Evolutionary conservation across 306 rosid genomes (phyloP).

Genomic region (Prunus armeniaca): DNA sequence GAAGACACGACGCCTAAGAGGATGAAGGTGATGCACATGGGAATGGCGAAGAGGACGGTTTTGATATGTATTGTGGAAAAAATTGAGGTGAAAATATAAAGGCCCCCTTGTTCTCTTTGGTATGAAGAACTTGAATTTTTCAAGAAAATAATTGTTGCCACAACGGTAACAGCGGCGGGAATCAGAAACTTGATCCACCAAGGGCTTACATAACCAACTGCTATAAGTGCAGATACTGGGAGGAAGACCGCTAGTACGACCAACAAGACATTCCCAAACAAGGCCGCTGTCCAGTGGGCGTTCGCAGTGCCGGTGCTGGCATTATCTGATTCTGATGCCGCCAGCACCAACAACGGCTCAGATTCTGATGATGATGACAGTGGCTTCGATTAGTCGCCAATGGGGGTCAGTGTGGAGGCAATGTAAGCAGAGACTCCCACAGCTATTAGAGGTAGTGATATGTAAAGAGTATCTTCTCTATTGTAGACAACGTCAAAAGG

Average conservation of each 20-base stretch:
- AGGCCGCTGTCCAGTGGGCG: too few species aligned
- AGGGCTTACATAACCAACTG: constrained; percentile 6
- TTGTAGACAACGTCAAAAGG: constrained; percentile 19
- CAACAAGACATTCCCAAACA: too few species aligned
- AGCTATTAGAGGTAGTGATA: constrained; percentile 15
- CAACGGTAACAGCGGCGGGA: not conserved
- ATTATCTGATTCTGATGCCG: not conserved
- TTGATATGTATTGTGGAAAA: constrained; percentile 3
- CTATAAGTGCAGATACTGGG: not conserved
- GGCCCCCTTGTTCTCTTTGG: too few species aligned
- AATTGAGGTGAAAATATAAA: not conserved
- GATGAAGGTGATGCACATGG: constrained; percentile 18
- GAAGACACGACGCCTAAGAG: constrained; percentile 30
- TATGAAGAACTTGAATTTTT: not conserved
- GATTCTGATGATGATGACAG: not conserved
- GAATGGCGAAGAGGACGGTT: constrained; percentile 3
- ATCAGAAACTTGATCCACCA: constrained; percentile 19
- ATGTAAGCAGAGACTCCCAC: not conserved
- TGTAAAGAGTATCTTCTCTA: constrained; percentile 14
- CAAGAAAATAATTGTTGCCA: constrained; percentile 6
- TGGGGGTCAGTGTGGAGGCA: too few species aligned
- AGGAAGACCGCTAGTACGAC: not conserved
- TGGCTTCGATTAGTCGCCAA: too few species aligned
- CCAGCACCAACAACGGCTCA: not conserved
- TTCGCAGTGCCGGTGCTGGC: not conserved